A percentile compares a stretch with the other conserved stretches of the same genome.
Evolutionary conservation across 495 filamentous ascomycete species (phyloP).

Genomic region (Aspergillus bertholletiae): DNA sequence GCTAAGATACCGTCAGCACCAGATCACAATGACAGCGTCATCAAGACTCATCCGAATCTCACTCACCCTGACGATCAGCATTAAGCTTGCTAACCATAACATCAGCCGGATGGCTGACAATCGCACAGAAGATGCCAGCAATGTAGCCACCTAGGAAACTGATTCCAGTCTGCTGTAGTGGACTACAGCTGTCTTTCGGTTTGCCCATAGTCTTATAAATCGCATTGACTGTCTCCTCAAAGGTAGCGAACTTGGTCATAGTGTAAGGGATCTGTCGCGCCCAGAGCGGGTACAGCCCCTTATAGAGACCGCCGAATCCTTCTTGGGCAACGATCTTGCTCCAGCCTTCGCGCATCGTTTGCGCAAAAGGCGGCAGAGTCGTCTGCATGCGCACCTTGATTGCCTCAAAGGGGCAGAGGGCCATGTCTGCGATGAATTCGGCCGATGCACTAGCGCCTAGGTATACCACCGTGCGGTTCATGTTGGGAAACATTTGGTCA

Average conservation of each 20-base stretch:
- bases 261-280: slow-evolving; percentile 71
- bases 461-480: slow-evolving; percentile 61
- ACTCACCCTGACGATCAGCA: slow-evolving; percentile 57
- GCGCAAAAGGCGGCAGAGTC: slow-evolving; percentile 62
- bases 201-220: slow-evolving; percentile 63
- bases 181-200: slow-evolving; percentile 60
- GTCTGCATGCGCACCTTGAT: slow-evolving; percentile 76
- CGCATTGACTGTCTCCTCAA: slow-evolving; percentile 62
- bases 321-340: slow-evolving; percentile 57
- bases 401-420: slow-evolving; percentile 64
- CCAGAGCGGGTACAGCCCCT: slow-evolving; percentile 68
- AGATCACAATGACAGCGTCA: neutral
- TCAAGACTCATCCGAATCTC: too few relatives aligned
- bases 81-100: slow-evolving; percentile 74
- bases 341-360: slow-evolving; percentile 59
- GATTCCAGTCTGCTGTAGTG: slow-evolving; percentile 64
- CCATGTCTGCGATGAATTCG: slow-evolving; percentile 67
- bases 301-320: slow-evolving; percentile 59
- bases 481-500: slow-evolving; percentile 57
- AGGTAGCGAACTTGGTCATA: slow-evolving; percentile 74
- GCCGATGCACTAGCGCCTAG: slow-evolving; percentile 63
- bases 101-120: slow-evolving; percentile 63
- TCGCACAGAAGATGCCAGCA: slow-evolving; percentile 66
- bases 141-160: slow-evolving; percentile 70
- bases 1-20: slow-evolving; percentile 32